Percentiles rank a stretch among this genome's conserved stretches.
Conservation (phyloP, 2,329 filamentous ascomycete species). For the Pseudogymnoascus sp. region DNA sequence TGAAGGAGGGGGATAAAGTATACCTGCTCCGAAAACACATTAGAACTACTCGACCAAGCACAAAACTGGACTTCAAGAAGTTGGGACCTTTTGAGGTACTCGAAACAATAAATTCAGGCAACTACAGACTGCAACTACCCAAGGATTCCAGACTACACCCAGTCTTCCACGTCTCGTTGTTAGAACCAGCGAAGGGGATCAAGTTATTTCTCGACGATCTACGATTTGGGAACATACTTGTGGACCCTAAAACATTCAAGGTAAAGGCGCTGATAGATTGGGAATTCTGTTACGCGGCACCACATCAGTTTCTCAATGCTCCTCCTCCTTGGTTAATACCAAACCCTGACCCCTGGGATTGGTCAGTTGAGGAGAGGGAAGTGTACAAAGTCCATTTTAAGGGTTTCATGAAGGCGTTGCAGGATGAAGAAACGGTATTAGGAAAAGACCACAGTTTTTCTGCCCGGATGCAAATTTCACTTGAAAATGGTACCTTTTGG, state of each 20-base stretch:
- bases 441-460: not conserved
- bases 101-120: too few relatives aligned
- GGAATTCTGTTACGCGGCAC: not conserved
- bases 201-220: not conserved
- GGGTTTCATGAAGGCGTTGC: not conserved
- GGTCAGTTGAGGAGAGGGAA: not conserved
- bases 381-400: not conserved
- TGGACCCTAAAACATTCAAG: not conserved
- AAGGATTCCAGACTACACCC: too few relatives aligned
- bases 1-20: too few relatives aligned
- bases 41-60: too few relatives aligned
- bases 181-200: too few relatives aligned
- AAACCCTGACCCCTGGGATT: not conserved
- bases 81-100: too few relatives aligned
- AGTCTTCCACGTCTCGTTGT: too few relatives aligned
- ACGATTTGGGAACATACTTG: not conserved
- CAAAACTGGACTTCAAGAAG: too few relatives aligned
- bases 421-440: not conserved
- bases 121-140: too few relatives aligned
- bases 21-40: too few relatives aligned
- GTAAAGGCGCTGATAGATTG: not conserved
- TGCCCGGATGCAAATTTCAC: not conserved
- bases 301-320: not conserved
- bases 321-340: not conserved
- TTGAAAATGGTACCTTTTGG: not conserved